Conservation (phyloP, 108 stramenopile genomes). For the Nitzschia sp. region DNA sequence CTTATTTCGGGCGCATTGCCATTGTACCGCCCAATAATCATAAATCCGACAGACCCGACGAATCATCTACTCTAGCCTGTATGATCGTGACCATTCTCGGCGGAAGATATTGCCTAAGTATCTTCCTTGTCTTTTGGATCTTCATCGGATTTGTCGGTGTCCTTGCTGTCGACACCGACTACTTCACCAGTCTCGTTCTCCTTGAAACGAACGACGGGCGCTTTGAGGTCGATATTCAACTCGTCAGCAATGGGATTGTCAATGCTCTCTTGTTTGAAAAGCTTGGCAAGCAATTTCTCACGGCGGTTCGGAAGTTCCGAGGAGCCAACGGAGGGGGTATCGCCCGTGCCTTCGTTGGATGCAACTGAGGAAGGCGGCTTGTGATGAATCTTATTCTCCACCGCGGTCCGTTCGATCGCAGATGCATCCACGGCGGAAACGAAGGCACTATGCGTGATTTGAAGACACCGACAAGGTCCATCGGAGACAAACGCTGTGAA, state of each 20-base stretch:
- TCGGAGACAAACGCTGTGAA: slow-evolving; percentile 81
- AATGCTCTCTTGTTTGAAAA: slow-evolving; percentile 13
- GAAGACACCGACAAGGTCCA: slow-evolving; percentile 76
- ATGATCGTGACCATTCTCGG: too few species aligned
- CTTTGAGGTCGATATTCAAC: neutral
- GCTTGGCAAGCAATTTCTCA: slow-evolving; percentile 15
- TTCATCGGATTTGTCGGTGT: slow-evolving; percentile 1
- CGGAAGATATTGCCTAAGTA: too few species aligned
- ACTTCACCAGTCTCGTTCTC: neutral
- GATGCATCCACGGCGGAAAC: slow-evolving; percentile 75
- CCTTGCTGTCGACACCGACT: neutral
- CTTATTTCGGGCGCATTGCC: too few species aligned
- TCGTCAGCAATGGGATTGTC: slow-evolving; percentile 7
- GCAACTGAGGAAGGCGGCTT: neutral
- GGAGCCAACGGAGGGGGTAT: neutral
- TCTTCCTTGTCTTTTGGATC: too few species aligned
- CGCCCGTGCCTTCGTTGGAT: neutral
- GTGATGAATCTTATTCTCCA: neutral
- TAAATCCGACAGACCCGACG: too few species aligned
- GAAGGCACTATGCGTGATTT: slow-evolving; percentile 52
- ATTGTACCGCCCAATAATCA: too few species aligned
- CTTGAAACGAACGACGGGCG: slow-evolving; percentile 1
- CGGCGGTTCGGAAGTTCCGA: slow-evolving; percentile 16
- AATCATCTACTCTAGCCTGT: too few species aligned
- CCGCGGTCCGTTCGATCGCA: slow-evolving; percentile 44